A percentile compares a stretch with the other conserved stretches of the same genome.
Conservation (phyloP, 768 basidiomycete species). For the Russula abietina region DNA sequence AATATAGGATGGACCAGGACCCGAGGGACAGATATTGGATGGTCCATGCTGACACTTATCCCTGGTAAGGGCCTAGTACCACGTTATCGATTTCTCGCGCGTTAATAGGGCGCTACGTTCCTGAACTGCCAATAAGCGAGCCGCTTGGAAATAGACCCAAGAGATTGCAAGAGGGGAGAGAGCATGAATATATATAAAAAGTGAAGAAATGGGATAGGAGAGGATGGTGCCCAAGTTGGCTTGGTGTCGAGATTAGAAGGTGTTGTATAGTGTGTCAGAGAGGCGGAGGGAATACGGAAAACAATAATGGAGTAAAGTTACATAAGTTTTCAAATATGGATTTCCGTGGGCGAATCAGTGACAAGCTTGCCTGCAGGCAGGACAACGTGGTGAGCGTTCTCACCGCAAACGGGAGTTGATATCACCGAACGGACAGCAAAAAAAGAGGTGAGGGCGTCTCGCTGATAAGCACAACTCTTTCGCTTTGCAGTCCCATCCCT, state of each 20-base stretch:
- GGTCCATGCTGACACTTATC: slow-evolving; percentile 6
- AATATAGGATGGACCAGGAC: slow-evolving; percentile 22
- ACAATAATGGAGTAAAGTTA: slow-evolving; percentile 31
- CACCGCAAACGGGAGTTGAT: slow-evolving; percentile 34
- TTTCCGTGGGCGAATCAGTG: slow-evolving; percentile 34
- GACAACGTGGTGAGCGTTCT: slow-evolving; percentile 61
- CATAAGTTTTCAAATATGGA: slow-evolving; percentile 35
- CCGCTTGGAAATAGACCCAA: neutral
- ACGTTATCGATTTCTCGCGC: slow-evolving; percentile 19
- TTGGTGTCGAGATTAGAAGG: slow-evolving; percentile 10
- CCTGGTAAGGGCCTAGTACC: slow-evolving; percentile 6
- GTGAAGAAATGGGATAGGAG: slow-evolving; percentile 1
- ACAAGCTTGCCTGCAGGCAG: slow-evolving; percentile 67
- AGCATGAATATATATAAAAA: neutral
- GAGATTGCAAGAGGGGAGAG: neutral
- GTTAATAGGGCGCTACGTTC: slow-evolving; percentile 14
- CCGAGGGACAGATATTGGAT: slow-evolving; percentile 5
- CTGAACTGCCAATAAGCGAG: slow-evolving; percentile 13
- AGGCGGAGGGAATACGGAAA: slow-evolving; percentile 20
- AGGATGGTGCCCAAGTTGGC: slow-evolving; percentile 1
- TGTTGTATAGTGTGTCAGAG: slow-evolving; percentile 18
- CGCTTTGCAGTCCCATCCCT: slow-evolving; percentile 39
- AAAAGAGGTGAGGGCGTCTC: slow-evolving; percentile 16
- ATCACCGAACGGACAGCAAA: slow-evolving; percentile 24
- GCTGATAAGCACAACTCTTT: slow-evolving; percentile 39